Base-by-base conservation (phyloP, 1,139 yeast genomes). In the Taphrina wiesneri region DNA sequence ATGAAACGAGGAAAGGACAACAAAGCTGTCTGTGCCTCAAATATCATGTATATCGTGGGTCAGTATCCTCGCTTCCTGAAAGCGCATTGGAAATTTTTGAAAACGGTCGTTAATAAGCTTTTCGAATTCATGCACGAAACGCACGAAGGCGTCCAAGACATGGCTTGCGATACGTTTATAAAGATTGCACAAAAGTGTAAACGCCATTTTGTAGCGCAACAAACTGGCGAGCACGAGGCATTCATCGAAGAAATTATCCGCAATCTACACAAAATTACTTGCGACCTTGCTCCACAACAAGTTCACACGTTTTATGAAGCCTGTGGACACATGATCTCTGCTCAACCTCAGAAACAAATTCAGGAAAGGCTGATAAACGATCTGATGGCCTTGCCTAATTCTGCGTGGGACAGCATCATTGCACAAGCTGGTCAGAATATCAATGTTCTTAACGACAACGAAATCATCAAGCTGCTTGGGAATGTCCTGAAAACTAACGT, bases 71-170 rank as follows among this genome's bases (percentile, higher is more conserved):
- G 99, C 75, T 95, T 95, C 74, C 82, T 93, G 75, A 92, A 91
- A 74, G 98, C 99, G 9, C 99, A 93, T 77, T 93, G 99, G 99
- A 90, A 90, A 77, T 95, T 93, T 74, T 81, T 95, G 75, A 92
- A 92, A 77, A 93, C 99, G 0, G 99, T 93, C 56, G 93, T 93
- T 69, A 88, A 90, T 78, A 93, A 93, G 77, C 82, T 93, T 73
- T 93, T 93, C 78, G 99, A 95, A 77, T 93, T 93, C 74, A 93
- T 93, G 99, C 99, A 93, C 79, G 99, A 93, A 81, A 91, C 97
- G 30, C 99, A 93, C 77, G 99, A 92, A 77, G 72, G 72, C 59
- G 99, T 93, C 70, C 99, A 93, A 80, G 99, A 93, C 78, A 93
- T 93, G 99, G 99, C 99, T 9, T 93, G 99, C 81, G 99, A 93